A percentile compares a stretch with the other conserved stretches of the same genome.
These are phyloP conservation scores for Erythrobasidium yunnanense DNA, from an alignment of 768 basidiomycete species.

Conservation along the genomic window DNA sequence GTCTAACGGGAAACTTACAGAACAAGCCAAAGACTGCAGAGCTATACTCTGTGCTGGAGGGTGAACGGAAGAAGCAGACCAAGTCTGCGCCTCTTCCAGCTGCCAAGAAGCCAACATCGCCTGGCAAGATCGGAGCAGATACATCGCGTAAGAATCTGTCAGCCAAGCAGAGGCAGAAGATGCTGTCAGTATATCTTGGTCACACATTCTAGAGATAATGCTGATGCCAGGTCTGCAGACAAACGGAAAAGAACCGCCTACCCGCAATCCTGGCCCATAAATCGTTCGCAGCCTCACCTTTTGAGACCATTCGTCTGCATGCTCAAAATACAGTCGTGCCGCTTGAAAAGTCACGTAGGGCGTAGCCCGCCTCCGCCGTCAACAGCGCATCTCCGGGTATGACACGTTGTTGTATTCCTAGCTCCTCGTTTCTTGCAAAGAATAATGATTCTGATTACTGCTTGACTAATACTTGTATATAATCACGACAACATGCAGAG, in stretches of 20 bases:
- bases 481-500: too few relatives aligned
- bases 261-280: conserved; percentile 33
- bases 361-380: neutral
- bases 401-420: too few relatives aligned
- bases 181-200: neutral
- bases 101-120: neutral
- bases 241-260: conserved; percentile 31
- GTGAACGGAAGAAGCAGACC: neutral
- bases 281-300: conserved; percentile 31
- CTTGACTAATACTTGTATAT: too few relatives aligned
- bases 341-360: conserved; percentile 7
- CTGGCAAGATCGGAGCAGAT: conserved; percentile 20
- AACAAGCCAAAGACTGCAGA: neutral
- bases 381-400: neutral
- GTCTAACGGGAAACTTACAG: neutral
- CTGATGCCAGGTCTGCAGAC: too few relatives aligned
- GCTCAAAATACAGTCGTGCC: conserved; percentile 28
- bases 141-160: conserved; percentile 11
- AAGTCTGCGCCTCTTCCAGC: neutral
- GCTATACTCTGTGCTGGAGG: neutral
- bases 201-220: too few relatives aligned
- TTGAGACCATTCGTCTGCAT: conserved; percentile 35
- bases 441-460: too few relatives aligned
- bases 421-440: too few relatives aligned
- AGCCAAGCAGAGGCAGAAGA: conserved; percentile 12